phyloP scores from a whole-genome alignment of 768 basidiomycete species.

The Lentinula boryana region DNA sequence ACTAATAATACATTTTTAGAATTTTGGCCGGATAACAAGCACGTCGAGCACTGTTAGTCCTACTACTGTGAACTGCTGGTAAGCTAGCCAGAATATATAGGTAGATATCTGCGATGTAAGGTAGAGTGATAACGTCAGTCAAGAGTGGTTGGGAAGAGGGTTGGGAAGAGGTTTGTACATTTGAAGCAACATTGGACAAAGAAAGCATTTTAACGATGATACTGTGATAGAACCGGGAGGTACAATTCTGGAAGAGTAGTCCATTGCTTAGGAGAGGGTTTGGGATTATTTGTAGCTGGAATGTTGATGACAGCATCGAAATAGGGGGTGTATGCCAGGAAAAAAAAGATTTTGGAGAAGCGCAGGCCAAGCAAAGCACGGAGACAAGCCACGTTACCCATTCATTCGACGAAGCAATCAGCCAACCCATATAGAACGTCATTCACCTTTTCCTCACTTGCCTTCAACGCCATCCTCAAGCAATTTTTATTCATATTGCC shows the following conservation, averaged over 20 bases:
- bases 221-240: not conserved
- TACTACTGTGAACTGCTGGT: not conserved
- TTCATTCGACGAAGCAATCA: conserved; percentile 6
- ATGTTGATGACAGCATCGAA: not conserved
- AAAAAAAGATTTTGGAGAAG: not conserved
- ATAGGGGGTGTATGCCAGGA: not conserved
- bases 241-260: not conserved
- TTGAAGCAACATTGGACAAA: not conserved
- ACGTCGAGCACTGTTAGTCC: not conserved
- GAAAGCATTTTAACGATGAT: not conserved
- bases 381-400: not conserved
- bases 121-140: not conserved
- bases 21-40: not conserved
- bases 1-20: not conserved
- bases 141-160: not conserved
- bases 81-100: not conserved
- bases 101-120: not conserved
- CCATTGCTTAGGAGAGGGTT: not conserved
- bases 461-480: conserved; percentile 34
- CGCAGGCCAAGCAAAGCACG: not conserved
- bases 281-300: not conserved
- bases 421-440: conserved; percentile 22
- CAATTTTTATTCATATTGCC: conserved; percentile 39
- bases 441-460: conserved; percentile 35
- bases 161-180: not conserved